Evolutionary conservation across 2,329 filamentous ascomycete genomes (phyloP), one percentile per base, ranked within the genome.

Genomic region (Fusarium pilosicola): DNA sequence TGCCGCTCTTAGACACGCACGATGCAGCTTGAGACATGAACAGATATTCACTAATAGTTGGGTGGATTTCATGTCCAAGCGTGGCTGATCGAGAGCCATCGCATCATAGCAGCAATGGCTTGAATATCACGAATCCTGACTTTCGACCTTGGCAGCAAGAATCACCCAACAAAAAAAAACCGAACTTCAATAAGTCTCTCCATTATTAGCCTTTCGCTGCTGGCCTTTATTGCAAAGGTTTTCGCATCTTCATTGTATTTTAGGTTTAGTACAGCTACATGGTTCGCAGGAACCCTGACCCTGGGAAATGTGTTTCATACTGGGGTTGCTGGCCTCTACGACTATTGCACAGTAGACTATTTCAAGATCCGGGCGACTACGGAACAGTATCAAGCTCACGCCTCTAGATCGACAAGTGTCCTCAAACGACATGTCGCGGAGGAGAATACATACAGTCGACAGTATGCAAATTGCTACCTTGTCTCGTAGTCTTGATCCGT

Each of bases 251-350:
- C 44, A 48, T 63, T 69, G 28, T 52, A 48, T 59, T 60, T 58
- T 58, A 54, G 48, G 71, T 58, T 69, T 73, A 61, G 57, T 49
- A 74, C 55, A 41, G 46, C 44, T 32, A 51, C 59, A 58, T 69
- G 52, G 56, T 56, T 57, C 34, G 42, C 22, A 46, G 22, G 41
- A 73, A 55, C 64, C 72, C 64, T 58, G 72, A 62, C 60, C 72
- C 71, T 24, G 38, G 45, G 49, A 57, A 60, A 61, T 56, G 46
- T 69, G 72, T 74, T 74, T 74, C 71, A 73, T 67, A 69, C 72
- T 61, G 68, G 64, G 68, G 54, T 54, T 62, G 44, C 48, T 64
- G 51, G 65, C 46, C 48, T 57, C 22, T 41, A 24, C n/a, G 22
- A 42, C 65, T 61, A 41, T 49, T 68, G 12, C 30, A 30, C 30